Percentiles rank a stretch among this genome's conserved stretches.
phyloP scores from a whole-genome alignment of 2,329 filamentous ascomycete genomes.

The Colletotrichum australisinense region DNA sequence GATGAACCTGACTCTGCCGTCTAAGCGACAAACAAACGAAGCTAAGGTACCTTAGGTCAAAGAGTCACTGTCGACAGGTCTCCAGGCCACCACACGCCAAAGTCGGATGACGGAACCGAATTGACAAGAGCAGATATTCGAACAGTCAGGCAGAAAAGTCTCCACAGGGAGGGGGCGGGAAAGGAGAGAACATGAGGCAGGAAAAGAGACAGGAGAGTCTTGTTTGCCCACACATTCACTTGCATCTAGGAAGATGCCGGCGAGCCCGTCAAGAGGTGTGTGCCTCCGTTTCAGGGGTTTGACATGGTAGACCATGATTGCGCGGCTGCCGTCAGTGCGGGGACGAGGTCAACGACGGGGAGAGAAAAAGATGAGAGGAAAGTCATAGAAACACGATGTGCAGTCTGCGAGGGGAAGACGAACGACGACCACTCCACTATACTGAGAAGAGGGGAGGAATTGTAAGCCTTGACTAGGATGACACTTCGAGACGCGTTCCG shows the following conservation, averaged over 20 bases:
- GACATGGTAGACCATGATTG: not conserved
- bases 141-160: not conserved
- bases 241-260: constrained; percentile 5
- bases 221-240: not conserved
- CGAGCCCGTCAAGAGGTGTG: not conserved
- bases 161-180: not conserved
- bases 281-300: constrained; percentile 16
- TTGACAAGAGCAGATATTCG: not conserved
- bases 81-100: not conserved
- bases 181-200: not conserved
- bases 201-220: not conserved
- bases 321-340: constrained; percentile 15
- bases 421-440: not conserved
- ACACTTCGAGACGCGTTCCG: constrained; percentile 13
- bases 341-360: not conserved
- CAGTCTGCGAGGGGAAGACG: not conserved
- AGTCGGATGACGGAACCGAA: not conserved
- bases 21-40: not conserved
- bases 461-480: not conserved
- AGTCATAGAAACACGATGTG: not conserved
- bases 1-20: not conserved
- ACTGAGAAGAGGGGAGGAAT: not conserved
- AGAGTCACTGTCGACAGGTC: not conserved
- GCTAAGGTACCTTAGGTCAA: constrained; percentile 4
- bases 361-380: not conserved